Conservation (phyloP, 2,329 filamentous ascomycete species). For the Neopestalotiopsis sp. region DNA sequence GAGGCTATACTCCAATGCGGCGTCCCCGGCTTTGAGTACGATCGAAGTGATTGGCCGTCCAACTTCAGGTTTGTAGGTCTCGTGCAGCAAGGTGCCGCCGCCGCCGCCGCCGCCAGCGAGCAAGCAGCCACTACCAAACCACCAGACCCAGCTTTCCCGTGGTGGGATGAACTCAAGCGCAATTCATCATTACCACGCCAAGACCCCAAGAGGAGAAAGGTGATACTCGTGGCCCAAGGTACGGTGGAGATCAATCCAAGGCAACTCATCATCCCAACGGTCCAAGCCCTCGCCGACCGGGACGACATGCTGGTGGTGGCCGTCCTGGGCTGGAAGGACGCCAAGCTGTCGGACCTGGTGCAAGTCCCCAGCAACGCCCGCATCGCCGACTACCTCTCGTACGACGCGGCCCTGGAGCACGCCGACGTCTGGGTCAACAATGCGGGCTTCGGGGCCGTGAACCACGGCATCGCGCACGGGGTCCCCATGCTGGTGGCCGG, state of each 20-base stretch:
- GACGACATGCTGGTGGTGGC: conserved; percentile 38
- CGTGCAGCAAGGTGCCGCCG: conserved; percentile 26
- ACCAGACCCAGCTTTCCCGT: conserved; percentile 30
- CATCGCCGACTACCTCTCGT: conserved; percentile 43
- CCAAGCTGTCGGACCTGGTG: conserved; percentile 27
- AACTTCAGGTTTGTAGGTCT: conserved; percentile 41
- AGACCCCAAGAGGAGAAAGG: conserved; percentile 29
- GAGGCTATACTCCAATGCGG: conserved; percentile 41
- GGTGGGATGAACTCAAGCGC: conserved; percentile 39
- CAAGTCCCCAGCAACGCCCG: conserved; percentile 35
- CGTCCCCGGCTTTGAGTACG: conserved; percentile 42
- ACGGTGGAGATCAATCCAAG: conserved; percentile 43
- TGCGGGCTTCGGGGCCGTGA: conserved; percentile 45
- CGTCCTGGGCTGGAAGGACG: conserved; percentile 41
- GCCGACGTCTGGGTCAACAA: conserved; percentile 45
- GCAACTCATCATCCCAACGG: conserved; percentile 43
- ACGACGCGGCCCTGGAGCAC: conserved; percentile 42
- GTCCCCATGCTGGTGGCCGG: conserved; percentile 46
- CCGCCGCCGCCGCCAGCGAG: conserved; percentile 20
- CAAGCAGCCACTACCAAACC: not conserved
- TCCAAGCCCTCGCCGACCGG: conserved; percentile 33
- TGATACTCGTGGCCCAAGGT: conserved; percentile 45
- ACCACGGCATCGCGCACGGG: conserved; percentile 44
- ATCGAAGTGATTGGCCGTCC: conserved; percentile 40
- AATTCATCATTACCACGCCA: conserved; percentile 27